A percentile compares a stretch with the other conserved stretches of the same genome.
Conservation (phyloP, 1,139 yeast species). For the Geotrichum citri-aurantii region DNA sequence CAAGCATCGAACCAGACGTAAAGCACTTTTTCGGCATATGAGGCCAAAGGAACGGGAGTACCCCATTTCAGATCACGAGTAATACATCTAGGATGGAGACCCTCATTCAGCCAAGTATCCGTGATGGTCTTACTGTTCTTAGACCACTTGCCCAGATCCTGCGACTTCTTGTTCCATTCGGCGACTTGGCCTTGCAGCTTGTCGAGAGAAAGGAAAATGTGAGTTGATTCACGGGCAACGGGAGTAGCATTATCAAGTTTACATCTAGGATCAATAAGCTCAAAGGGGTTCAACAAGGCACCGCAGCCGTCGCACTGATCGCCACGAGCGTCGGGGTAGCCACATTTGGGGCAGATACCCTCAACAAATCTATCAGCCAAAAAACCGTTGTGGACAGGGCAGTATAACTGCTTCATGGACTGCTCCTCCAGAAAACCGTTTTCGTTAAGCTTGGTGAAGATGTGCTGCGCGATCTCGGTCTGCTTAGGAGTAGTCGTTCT, state of each 20-base stretch:
- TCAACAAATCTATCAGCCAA: slow-evolving; percentile 96
- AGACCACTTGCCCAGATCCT: slow-evolving; percentile 80
- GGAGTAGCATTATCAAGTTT: slow-evolving; percentile 84
- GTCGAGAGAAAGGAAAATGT: slow-evolving; percentile 75
- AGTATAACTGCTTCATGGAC: slow-evolving; percentile 81
- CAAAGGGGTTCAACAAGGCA: slow-evolving; percentile 78
- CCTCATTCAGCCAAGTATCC: slow-evolving; percentile 88
- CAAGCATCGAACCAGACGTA: slow-evolving; percentile 99
- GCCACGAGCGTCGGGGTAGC: slow-evolving; percentile 95
- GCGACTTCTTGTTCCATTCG: slow-evolving; percentile 65
- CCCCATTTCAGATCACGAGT: slow-evolving; percentile 98
- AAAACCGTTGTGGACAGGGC: slow-evolving; percentile 83
- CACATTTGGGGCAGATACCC: slow-evolving; percentile 95
- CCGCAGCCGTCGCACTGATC: slow-evolving; percentile 99
- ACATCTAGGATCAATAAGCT: slow-evolving; percentile 90
- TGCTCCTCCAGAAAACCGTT: slow-evolving; percentile 82
- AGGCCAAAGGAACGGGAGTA: slow-evolving; percentile 86
- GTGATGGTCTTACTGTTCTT: slow-evolving; percentile 85
- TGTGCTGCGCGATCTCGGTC: slow-evolving; percentile 93
- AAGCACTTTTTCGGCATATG: slow-evolving; percentile 76
- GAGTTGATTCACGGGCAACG: slow-evolving; percentile 72
- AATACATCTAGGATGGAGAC: slow-evolving; percentile 89
- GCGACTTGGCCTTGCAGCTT: slow-evolving; percentile 71
- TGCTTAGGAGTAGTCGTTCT: slow-evolving; percentile 90
- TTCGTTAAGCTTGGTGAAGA: slow-evolving; percentile 65